Base-by-base conservation (phyloP, 2,329 filamentous ascomycete species). In the Lachnellula hyalina region DNA sequence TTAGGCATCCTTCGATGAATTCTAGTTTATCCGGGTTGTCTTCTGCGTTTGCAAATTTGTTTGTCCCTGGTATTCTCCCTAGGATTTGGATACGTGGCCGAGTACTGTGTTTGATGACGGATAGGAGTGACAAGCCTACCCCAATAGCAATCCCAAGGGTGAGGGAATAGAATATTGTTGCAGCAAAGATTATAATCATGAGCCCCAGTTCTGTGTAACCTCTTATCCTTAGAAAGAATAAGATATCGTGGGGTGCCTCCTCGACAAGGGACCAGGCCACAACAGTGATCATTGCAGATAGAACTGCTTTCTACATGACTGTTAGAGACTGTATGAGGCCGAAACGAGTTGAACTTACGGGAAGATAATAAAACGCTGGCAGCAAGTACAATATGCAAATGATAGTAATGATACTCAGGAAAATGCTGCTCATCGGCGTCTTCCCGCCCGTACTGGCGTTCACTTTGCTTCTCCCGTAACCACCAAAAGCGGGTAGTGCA, bases 31-130 rank as follows among this genome's bases (percentile, higher is more conserved):
- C 84, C 0, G 86, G 81, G 53, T 88, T 82, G 0, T 86, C 75
- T 65, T 86, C 92, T 1, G 92, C 91, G 65, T 95, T 96, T 61
- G 93, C 89, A 66, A 96, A 96, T 5, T 83, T 84, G 61, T 87
- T 82, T 0, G 89, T 95, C 11, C 89, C 90, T 0, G 89, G 88
- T 1, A 96, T 84, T 54, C 93, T 89, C 36, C 94, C 94, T 0
- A 99, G 77, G 68, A 99, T 99, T 72, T 97, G 92, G 60, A 99
- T 99, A 34, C 94, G 87, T 6, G 94, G 91, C 14, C 93, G 85
- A 0, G 94, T 97, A 45, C 88, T 85, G 73, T 97, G 92, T 54
- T 87, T 86, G 68, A 99, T 90, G 49, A 99, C 88, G 56, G 91
- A 87, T 11, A 99, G 78, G 11, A 97, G 77, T 4, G 92, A 96